These are phyloP conservation scores for Kwoniella bestiolae DNA, from an alignment of 768 basidiomycete species.

Conservation along the genomic window DNA sequence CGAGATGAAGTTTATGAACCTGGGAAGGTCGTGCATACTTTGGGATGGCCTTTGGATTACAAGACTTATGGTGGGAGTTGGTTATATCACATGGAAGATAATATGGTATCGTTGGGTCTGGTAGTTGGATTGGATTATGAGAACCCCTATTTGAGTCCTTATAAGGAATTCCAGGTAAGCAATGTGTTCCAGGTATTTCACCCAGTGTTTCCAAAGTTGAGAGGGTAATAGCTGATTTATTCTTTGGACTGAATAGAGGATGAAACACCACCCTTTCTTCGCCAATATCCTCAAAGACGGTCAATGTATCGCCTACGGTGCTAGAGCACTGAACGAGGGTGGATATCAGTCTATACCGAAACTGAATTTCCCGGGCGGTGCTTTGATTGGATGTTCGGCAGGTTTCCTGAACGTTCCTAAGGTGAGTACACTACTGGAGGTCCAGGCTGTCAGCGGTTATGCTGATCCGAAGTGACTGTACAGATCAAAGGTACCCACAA, in stretches of 20 bases:
- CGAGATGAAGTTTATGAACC: constrained; percentile 68
- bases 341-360: constrained; percentile 88
- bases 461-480: neutral
- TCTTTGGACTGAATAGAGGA: constrained; percentile 61
- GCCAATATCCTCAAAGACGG: constrained; percentile 74
- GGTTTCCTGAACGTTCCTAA: constrained; percentile 96
- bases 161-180: constrained; percentile 92
- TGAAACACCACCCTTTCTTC: constrained; percentile 98
- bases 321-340: constrained; percentile 86
- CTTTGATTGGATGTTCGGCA: constrained; percentile 90
- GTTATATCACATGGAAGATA: constrained; percentile 93
- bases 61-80: constrained; percentile 90
- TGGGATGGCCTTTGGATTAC: constrained; percentile 88
- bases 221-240: neutral
- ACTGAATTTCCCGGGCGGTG: constrained; percentile 89
- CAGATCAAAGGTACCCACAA: constrained; percentile 96
- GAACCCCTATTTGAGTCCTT: constrained; percentile 91
- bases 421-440: constrained; percentile 24
- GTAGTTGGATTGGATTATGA: constrained; percentile 93
- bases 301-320: constrained; percentile 86
- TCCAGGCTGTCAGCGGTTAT: neutral
- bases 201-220: too few relatives aligned
- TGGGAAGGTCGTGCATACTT: constrained; percentile 85
- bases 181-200: too few relatives aligned
- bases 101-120: constrained; percentile 84